Conservation (phyloP, 2,329 filamentous ascomycete species). For the Plectosphaerella cucumerina region DNA sequence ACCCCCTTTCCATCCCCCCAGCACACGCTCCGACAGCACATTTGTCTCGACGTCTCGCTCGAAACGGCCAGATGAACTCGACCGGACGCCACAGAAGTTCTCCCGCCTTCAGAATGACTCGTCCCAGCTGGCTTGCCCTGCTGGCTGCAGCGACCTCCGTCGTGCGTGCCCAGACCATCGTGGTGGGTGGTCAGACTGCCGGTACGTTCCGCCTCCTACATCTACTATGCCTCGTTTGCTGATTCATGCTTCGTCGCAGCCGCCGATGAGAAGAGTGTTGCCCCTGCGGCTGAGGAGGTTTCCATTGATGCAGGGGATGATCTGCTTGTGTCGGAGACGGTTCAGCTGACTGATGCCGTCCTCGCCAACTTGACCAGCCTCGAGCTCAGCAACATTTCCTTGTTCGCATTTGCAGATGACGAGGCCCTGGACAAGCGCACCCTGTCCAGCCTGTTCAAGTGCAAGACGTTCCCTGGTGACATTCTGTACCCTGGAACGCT, state of each 20-base stretch:
- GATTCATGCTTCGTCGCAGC: conserved; percentile 6
- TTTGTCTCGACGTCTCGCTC: too few species aligned
- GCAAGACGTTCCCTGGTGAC: conserved; percentile 30
- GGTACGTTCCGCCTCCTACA: conserved; percentile 11
- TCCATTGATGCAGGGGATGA: not conserved
- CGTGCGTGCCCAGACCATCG: conserved; percentile 18
- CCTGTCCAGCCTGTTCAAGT: conserved; percentile 11
- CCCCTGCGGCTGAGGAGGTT: conserved; percentile 13
- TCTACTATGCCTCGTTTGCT: not conserved
- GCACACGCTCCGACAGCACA: too few species aligned
- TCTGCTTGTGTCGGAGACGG: conserved; percentile 14
- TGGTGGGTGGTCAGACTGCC: conserved; percentile 16
- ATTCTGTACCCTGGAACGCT: conserved; percentile 19
- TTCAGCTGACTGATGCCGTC: conserved; percentile 29
- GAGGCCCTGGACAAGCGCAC: conserved; percentile 14
- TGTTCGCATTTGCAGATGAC: conserved; percentile 26
- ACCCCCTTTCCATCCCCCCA: too few species aligned
- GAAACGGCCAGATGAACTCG: too few species aligned
- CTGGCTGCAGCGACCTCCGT: too few species aligned
- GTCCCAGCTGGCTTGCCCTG: too few species aligned
- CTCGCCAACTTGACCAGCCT: conserved; percentile 24
- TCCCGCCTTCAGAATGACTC: too few species aligned
- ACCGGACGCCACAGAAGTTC: too few species aligned
- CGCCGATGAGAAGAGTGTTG: conserved; percentile 16
- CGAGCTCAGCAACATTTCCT: conserved; percentile 21